phyloP scores from a whole-genome alignment of 345 rosid genomes.

The Streptanthus diversifolius region DNA sequence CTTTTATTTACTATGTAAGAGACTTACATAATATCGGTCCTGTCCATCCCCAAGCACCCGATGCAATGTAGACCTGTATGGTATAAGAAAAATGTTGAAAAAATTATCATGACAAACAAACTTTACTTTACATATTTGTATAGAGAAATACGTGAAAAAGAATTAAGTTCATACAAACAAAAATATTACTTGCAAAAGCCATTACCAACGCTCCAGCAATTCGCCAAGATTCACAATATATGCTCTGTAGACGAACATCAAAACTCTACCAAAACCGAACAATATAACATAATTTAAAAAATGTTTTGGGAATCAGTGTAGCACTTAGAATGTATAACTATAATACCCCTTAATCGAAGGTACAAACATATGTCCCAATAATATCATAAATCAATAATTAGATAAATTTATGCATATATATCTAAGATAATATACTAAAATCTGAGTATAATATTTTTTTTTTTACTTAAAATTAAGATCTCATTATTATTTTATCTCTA shows the following conservation, averaged over 20 bases:
- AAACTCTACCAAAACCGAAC: not conserved
- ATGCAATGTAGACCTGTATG: not conserved
- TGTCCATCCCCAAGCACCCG: not conserved
- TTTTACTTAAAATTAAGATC: too few relatives aligned
- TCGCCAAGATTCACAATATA: conserved; percentile 75
- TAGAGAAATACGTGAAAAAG: not conserved
- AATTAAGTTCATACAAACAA: not conserved
- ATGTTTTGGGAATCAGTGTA: too few relatives aligned
- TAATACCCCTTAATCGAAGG: too few relatives aligned
- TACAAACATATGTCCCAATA: too few relatives aligned
- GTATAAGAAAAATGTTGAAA: not conserved
- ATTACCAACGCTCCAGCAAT: conserved; percentile 85
- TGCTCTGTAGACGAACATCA: conserved; percentile 6
- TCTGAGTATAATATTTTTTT: too few relatives aligned
- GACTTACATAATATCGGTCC: not conserved
- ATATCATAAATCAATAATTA: too few relatives aligned
- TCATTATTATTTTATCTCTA: too few relatives aligned
- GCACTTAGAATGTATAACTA: too few relatives aligned
- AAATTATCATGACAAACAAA: not conserved
- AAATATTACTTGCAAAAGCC: conserved; percentile 59
- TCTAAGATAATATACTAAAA: too few relatives aligned
- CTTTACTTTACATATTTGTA: not conserved
- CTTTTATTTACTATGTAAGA: not conserved
- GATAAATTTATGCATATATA: too few relatives aligned
- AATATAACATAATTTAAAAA: too few relatives aligned